Percentiles rank a stretch among this genome's conserved stretches.
Conservation (phyloP, 768 basidiomycete genomes). For the Termitomyces sp. region DNA sequence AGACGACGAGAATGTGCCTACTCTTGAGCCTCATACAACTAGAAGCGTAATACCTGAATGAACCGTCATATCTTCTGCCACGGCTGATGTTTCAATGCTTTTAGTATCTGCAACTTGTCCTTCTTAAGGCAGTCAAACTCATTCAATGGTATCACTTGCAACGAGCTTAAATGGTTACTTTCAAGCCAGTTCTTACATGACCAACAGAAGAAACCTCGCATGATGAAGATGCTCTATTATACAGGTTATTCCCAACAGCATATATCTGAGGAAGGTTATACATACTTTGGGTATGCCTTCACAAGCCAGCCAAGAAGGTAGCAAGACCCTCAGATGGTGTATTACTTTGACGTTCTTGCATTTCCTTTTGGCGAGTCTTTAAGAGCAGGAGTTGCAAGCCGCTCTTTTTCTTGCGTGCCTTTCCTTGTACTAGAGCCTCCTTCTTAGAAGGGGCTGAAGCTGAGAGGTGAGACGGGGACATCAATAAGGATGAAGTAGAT, state of each 20-base stretch:
- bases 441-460: not conserved
- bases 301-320: conserved; percentile 44
- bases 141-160: too few relatives aligned
- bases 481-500: conserved; percentile 4
- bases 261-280: not conserved
- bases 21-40: too few relatives aligned
- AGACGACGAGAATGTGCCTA: too few relatives aligned
- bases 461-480: conserved; percentile 6
- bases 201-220: not conserved
- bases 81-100: too few relatives aligned
- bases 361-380: conserved; percentile 50
- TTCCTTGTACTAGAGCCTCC: conserved; percentile 14
- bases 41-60: too few relatives aligned
- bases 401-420: conserved; percentile 47
- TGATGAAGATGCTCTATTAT: not conserved
- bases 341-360: conserved; percentile 28
- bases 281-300: conserved; percentile 1
- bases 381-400: conserved; percentile 60
- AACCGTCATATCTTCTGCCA: too few relatives aligned
- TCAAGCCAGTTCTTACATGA: conserved; percentile 25
- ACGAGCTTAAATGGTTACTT: too few relatives aligned
- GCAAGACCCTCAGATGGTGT: conserved; percentile 35
- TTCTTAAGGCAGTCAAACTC: too few relatives aligned
- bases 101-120: too few relatives aligned
- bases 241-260: not conserved